A percentile compares a stretch with the other conserved stretches of the same genome.
These are phyloP conservation scores for Fraxinus xanthoxyloides DNA, from an alignment of 305 asterid genomes.

Conservation along the genomic window DNA sequence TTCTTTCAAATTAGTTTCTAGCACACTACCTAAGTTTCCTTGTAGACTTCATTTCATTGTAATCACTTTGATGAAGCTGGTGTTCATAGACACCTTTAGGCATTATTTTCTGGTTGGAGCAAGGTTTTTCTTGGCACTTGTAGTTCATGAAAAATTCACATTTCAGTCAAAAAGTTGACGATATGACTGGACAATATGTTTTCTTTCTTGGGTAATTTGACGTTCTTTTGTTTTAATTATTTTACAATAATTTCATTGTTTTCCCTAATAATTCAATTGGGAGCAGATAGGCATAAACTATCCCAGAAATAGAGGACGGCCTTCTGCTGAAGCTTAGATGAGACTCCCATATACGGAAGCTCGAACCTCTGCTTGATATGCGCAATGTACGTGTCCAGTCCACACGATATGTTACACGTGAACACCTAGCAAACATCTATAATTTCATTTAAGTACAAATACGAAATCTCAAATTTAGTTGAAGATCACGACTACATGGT, in stretches of 20 bases:
- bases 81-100: conserved; percentile 79
- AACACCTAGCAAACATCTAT: background rate
- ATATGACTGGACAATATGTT: conserved; percentile 88
- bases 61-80: conserved; percentile 76
- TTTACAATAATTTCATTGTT: too few species aligned
- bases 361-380: background rate
- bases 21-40: conserved; percentile 78
- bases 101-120: conserved; percentile 56
- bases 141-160: conserved; percentile 65
- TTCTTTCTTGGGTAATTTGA: conserved; percentile 80
- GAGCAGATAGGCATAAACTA: background rate
- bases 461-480: background rate
- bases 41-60: conserved; percentile 68
- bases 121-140: conserved; percentile 52
- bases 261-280: background rate
- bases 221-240: conserved; percentile 4
- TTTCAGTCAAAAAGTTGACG: conserved; percentile 78
- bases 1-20: conserved; percentile 19
- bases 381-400: background rate
- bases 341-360: conserved; percentile 15
- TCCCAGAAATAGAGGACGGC: background rate
- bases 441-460: background rate
- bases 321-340: conserved; percentile 22
- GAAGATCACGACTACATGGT: background rate
- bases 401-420: background rate